Percentiles rank a stretch among this genome's conserved stretches.
Evolutionary conservation across 305 asterid species (phyloP).

Genomic region (Solanum hybrid): DNA sequence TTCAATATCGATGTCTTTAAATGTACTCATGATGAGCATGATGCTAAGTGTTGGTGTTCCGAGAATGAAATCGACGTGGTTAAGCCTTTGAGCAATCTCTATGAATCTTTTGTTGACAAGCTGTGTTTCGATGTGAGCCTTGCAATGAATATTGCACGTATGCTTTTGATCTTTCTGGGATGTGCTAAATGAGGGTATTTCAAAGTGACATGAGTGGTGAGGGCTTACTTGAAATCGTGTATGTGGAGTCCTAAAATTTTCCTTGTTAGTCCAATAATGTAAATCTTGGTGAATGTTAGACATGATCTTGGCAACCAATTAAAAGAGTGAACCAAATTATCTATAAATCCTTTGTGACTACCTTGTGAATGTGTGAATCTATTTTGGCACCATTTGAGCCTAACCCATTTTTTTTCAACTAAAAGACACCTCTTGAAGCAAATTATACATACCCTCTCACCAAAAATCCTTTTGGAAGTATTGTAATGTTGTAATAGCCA

Average conservation of each 20-base stretch:
- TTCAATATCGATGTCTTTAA: neutral
- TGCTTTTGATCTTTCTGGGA: neutral
- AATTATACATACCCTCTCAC: neutral
- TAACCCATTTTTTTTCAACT: neutral
- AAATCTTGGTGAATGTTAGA: neutral
- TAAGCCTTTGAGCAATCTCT: neutral
- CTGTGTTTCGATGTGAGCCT: neutral
- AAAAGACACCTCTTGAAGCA: neutral
- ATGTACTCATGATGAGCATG: neutral
- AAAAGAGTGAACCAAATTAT: neutral
- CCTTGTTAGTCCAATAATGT: neutral
- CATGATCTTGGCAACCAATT: neutral
- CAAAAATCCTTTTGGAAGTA: neutral
- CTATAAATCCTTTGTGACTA: neutral
- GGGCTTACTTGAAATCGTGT: neutral
- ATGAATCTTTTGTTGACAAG: neutral
- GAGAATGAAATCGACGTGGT: neutral
- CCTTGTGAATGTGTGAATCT: neutral
- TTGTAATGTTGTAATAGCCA: neutral
- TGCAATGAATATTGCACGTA: neutral
- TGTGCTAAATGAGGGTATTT: neutral
- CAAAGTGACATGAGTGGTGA: neutral
- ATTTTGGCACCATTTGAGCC: neutral
- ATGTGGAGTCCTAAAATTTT: neutral
- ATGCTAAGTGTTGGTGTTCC: neutral